A percentile compares a stretch with the other conserved stretches of the same genome.
Conservation (phyloP, 371 early-diverging fungal species). For the Phascolomyces articulosus region DNA sequence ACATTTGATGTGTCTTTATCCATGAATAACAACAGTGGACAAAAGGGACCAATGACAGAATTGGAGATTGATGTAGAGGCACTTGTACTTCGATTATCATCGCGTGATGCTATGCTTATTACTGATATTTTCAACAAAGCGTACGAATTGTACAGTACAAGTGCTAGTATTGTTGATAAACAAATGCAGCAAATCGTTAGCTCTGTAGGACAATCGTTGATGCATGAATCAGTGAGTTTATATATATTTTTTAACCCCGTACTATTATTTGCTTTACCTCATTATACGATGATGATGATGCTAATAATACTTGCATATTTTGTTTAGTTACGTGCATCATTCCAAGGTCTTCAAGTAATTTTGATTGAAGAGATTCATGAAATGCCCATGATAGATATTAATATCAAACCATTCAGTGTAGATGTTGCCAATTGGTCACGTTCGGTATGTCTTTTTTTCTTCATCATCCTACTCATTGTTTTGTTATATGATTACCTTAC, state of each 20-base stretch:
- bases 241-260: no score
- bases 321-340: conserved; percentile 53
- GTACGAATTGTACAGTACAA: conserved; percentile 55
- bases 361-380: conserved; percentile 92
- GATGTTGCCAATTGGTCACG: conserved; percentile 89
- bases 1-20: conserved; percentile 83
- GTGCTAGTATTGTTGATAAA: conserved; percentile 9
- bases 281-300: no score
- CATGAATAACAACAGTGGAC: conserved; percentile 61
- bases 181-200: conserved; percentile 9
- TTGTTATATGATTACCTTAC: neutral
- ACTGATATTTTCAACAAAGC: conserved; percentile 83
- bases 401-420: conserved; percentile 76
- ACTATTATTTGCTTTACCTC: no score
- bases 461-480: neutral
- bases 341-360: conserved; percentile 81
- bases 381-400: conserved; percentile 90
- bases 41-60: conserved; percentile 27
- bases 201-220: conserved; percentile 17
- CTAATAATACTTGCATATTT: neutral
- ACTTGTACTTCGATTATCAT: conserved; percentile 73
- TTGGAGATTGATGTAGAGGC: conserved; percentile 66
- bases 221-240: conserved; percentile 21
- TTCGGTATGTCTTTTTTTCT: conserved; percentile 33
- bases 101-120: conserved; percentile 85